Evolutionary conservation across 768 basidiomycete species (phyloP), one percentile per base, ranked within the genome.

Genomic region (Lactifluus subvellereus): DNA sequence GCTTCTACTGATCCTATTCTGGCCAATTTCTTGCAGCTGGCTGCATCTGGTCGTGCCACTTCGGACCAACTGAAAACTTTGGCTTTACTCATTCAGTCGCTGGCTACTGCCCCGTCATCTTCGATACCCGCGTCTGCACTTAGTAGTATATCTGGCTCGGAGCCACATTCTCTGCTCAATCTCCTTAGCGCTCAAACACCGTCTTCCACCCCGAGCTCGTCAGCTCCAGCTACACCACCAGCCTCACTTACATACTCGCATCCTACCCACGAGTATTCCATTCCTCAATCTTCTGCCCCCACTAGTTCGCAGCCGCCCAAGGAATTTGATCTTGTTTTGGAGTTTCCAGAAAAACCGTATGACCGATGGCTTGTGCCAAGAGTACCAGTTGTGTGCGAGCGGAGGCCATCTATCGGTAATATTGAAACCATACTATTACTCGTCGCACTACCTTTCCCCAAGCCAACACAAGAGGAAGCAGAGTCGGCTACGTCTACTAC

Each of bases 291-390:
- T 42, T 11, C 48, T 37, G 43, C 51, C 27, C 59, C 61, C 4
- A 22, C 62, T 2, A 37, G 27, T 27, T 54, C 65, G n/a, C 48
- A 65, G 33, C 70, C 80, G 18, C 70, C 78, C 38, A 85, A 80
- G 69, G 81, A 82, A n/a, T 88, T 85, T 68, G 89, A 91, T 70
- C 70, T 92, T 1, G 82, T 91, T 27, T 69, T 92, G 56, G 87
- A 89, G 69, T 91, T 89, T 66, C 74, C 78, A 54, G 89, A 91
- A 68, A 74, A 75, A 5, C 77, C 82, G 3, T 75, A 76, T 48
- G 87, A 89, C 52, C 80, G 84, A n/a, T 86, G 83, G 82, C 67
- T 87, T 6, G 76, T 91, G 58, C 88, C 89, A 56, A 82, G 87
- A 37, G 83, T 82, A 22, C 76, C 79, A 6, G 79, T 79, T 8